Evolutionary conservation across 306 rosid genomes (phyloP).

Genomic region (Prunus davidiana): DNA sequence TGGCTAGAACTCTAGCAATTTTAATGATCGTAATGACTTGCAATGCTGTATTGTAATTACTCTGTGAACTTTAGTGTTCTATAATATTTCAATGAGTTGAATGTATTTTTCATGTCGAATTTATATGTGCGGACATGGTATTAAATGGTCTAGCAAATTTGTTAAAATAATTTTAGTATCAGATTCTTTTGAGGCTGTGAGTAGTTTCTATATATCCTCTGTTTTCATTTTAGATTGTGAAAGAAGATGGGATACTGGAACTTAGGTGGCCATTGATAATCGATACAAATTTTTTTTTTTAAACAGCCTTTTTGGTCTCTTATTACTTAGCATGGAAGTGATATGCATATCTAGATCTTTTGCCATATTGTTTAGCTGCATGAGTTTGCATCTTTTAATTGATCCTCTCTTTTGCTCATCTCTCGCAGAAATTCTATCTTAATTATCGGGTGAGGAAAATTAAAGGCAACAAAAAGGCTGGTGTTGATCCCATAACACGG

Average conservation of each 20-base stretch:
- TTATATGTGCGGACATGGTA: no score
- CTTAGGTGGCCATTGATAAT: not conserved
- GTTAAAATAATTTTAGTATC: not conserved
- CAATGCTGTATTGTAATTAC: not conserved
- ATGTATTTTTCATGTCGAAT: not conserved
- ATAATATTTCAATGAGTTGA: not conserved
- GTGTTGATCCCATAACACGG: slow-evolving; percentile 80
- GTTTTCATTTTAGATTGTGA: not conserved
- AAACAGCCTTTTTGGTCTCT: not conserved
- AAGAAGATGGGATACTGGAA: not conserved
- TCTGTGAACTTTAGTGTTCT: not conserved
- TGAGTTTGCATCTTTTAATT: slow-evolving; percentile 3
- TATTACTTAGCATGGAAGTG: not conserved
- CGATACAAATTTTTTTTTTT: not conserved
- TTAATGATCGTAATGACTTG: not conserved
- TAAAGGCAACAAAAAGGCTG: slow-evolving; percentile 57
- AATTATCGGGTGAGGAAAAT: slow-evolving; percentile 37
- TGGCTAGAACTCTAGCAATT: not conserved
- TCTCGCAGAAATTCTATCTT: slow-evolving; percentile 64
- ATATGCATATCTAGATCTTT: not conserved
- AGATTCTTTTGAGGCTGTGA: not conserved
- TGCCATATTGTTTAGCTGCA: not conserved
- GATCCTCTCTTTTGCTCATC: slow-evolving; percentile 14
- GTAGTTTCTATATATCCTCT: not conserved
- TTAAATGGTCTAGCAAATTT: not conserved